Percentiles rank a stretch among this genome's conserved stretches.
Evolutionary conservation across 345 rosid genomes (phyloP).

Genomic region (Aethionema arabicum): DNA sequence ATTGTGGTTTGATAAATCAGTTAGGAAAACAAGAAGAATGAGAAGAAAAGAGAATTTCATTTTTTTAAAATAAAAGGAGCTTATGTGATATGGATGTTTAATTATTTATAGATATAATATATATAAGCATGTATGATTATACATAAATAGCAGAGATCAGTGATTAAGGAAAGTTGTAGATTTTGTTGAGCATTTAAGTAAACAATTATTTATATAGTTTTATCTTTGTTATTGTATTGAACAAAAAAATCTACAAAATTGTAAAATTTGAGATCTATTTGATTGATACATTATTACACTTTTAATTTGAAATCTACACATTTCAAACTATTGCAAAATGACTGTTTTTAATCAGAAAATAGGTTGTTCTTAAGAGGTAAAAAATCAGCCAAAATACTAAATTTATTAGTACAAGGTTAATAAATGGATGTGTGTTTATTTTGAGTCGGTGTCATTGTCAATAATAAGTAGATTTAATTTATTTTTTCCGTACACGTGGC

Average conservation of each 20-base stretch:
- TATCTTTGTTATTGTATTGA: neutral
- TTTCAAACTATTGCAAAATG: no score
- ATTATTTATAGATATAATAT: constrained; percentile 1
- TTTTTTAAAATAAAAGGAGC: neutral
- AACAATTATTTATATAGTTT: neutral
- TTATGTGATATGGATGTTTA: neutral
- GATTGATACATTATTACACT: no score
- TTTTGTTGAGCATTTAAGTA: neutral
- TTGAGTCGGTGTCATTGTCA: no score
- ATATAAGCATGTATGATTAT: neutral
- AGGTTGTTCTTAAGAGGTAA: no score
- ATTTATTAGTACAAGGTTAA: no score
- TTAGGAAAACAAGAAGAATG: constrained; percentile 23
- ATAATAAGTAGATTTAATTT: no score
- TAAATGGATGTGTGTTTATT: no score
- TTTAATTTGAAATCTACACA: no score
- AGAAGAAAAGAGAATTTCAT: constrained; percentile 15
- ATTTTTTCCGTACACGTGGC: constrained; percentile 12
- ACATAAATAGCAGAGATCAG: constrained; percentile 16
- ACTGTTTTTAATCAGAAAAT: no score
- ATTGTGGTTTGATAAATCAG: constrained; percentile 20
- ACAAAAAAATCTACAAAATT: neutral
- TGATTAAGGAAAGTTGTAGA: constrained; percentile 12
- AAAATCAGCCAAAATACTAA: no score
- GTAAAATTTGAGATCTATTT: no score